Evolutionary conservation across 805 yeast genomes (phyloP).

Genomic region (Candida endomychidarum): DNA sequence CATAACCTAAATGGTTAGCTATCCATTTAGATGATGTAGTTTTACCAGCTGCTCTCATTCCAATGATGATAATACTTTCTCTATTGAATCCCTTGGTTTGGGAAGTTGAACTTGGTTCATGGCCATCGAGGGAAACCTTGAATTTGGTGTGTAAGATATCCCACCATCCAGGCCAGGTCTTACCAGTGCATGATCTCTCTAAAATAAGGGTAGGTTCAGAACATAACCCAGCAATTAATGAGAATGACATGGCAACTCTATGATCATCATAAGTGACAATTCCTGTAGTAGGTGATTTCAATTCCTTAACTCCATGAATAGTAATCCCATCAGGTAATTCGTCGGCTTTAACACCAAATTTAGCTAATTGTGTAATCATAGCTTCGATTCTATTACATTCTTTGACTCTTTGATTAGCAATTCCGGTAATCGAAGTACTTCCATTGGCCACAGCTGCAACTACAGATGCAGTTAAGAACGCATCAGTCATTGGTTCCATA

Average conservation of each 20-base stretch:
- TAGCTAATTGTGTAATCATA: conserved; percentile 83
- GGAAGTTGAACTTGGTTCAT: conserved; percentile 47
- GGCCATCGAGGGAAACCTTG: conserved; percentile 67
- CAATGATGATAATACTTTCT: conserved; percentile 75
- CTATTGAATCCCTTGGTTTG: conserved; percentile 24
- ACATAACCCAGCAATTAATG: conserved; percentile 77
- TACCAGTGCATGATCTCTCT: conserved; percentile 90
- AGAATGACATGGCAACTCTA: conserved; percentile 97
- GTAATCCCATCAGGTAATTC: conserved; percentile 93
- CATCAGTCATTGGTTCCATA: conserved; percentile 99
- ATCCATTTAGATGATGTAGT: conserved; percentile 82
- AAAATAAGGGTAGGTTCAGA: conserved; percentile 65
- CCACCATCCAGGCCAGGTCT: conserved; percentile 99
- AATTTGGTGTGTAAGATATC: conserved; percentile 76
- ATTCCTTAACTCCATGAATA: conserved; percentile 64
- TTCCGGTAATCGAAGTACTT: conserved; percentile 83
- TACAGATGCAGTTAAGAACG: conserved; percentile 93
- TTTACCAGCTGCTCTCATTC: conserved; percentile 99
- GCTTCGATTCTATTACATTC: conserved; percentile 97
- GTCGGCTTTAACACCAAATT: conserved; percentile 82
- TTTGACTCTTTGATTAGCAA: conserved; percentile 96
- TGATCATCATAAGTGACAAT: conserved; percentile 89
- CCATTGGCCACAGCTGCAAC: conserved; percentile 86
- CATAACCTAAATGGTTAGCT: conserved; percentile 65
- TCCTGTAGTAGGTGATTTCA: conserved; percentile 60